Evolutionary conservation across 345 rosid genomes (phyloP), one percentile per base, ranked within the genome.

Genomic region (Syzygium aromaticum): DNA sequence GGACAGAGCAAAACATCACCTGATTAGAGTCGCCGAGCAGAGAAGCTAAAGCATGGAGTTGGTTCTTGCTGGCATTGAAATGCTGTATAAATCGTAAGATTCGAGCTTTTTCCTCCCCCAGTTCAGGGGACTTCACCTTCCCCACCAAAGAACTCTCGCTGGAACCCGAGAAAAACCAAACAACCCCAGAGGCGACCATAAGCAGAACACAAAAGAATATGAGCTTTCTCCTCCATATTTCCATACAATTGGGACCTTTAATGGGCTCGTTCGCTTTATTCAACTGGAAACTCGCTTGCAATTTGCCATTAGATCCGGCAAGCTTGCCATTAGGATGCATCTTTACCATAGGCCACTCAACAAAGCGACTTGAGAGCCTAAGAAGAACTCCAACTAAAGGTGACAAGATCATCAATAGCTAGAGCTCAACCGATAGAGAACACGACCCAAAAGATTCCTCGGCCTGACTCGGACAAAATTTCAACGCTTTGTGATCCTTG

Each of bases 41-140:
- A 86, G 96, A 91, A 90, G 93, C 94, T 86, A 94, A 89, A 89
- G 89, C 92, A 90, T 90, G 92, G 90, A 94, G 92, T 88, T 93
- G 96, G 90, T 91, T 92, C 90, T 87, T 89, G 92, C 96, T 94
- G 86, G 94, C 92, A 89, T 96, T 95, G 91, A 90, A 92, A 88
- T 93, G 91, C 89, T 89, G 91, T 73, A 91, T 87, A 84, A 92
- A 43, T 43, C 46, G 46, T 43, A 43, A 90, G 88, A 93, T 91
- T 87, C 87, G 89, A 87, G 89, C 93, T 88, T 88, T 90, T 73
- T 89, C 94, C 87, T 88, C 94, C 92, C 92, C 89, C 56, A 90
- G 91, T 61, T 87, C 87, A 52, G 86, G 22, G 82, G 19, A 51
- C 64, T 82, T 83, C 64, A 57, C 88, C 57, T 89, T 88, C 84